Percentiles rank a stretch among this genome's conserved stretches.
Conservation (phyloP, 2,329 filamentous ascomycete genomes). For the Scolecobasidium constrictum region DNA sequence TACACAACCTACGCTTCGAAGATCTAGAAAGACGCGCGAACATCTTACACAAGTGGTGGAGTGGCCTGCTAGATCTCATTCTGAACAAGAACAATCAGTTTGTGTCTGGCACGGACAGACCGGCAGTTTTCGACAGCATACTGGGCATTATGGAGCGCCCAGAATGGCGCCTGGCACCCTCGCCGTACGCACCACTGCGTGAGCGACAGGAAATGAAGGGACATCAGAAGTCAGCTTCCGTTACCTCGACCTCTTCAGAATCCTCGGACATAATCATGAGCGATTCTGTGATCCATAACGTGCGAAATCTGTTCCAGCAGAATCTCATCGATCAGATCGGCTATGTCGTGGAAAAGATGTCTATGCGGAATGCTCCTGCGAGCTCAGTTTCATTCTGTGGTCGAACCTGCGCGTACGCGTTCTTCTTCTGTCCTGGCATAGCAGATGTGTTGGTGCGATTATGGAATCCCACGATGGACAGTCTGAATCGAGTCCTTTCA, state of each 20-base stretch:
- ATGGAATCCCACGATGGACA: slow-evolving; percentile 61
- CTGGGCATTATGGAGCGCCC: slow-evolving; percentile 76
- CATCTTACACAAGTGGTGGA: slow-evolving; percentile 89
- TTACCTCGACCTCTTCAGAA: slow-evolving; percentile 38
- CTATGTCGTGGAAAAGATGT: slow-evolving; percentile 84
- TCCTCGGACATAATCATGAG: slow-evolving; percentile 52
- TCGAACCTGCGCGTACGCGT: slow-evolving; percentile 84
- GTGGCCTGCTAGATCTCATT: slow-evolving; percentile 67
- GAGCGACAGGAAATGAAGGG: slow-evolving; percentile 23
- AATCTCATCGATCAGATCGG: slow-evolving; percentile 76
- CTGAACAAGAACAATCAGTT: slow-evolving; percentile 65
- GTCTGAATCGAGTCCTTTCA: slow-evolving; percentile 60
- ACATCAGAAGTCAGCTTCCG: slow-evolving; percentile 39
- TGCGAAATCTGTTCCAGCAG: slow-evolving; percentile 74
- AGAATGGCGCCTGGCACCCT: slow-evolving; percentile 72
- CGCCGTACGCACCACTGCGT: slow-evolving; percentile 51
- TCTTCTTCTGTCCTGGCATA: slow-evolving; percentile 82
- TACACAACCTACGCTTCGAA: slow-evolving; percentile 56
- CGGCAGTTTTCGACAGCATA: slow-evolving; percentile 66
- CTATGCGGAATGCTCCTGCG: slow-evolving; percentile 58
- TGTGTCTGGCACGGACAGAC: slow-evolving; percentile 74
- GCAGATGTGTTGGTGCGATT: slow-evolving; percentile 73
- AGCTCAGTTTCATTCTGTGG: slow-evolving; percentile 70
- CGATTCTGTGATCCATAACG: slow-evolving; percentile 75
- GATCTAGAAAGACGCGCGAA: slow-evolving; percentile 70